Evolutionary conservation across 2,329 filamentous ascomycete genomes (phyloP).

Genomic region (Mariannaea sp.): DNA sequence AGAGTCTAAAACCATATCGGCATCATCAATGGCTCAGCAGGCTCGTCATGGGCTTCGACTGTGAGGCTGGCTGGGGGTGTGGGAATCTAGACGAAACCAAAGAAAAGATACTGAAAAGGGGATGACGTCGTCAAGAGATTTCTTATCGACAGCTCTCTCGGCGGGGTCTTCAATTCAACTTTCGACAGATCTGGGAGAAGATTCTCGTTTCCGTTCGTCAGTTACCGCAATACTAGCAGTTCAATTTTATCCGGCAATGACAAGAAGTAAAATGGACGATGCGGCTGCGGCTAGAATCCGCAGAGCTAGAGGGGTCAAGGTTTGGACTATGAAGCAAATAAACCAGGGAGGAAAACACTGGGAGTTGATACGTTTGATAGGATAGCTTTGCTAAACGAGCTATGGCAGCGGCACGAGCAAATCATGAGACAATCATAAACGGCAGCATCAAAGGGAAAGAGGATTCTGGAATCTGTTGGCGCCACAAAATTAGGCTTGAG

Average conservation of each 20-base stretch:
- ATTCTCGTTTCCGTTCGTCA: background rate
- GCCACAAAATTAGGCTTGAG: conserved; percentile 3
- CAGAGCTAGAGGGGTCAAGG: conserved; percentile 48
- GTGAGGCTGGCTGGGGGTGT: conserved; percentile 17
- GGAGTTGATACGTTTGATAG: conserved; percentile 32
- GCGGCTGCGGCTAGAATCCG: conserved; percentile 49
- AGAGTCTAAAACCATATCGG: background rate
- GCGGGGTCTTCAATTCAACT: background rate
- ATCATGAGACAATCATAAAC: conserved; percentile 32
- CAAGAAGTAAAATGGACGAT: conserved; percentile 48
- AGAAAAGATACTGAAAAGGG: conserved; percentile 2
- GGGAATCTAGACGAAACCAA: conserved; percentile 9
- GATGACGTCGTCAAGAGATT: background rate
- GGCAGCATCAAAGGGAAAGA: conserved; percentile 3
- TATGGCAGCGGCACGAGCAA: conserved; percentile 42
- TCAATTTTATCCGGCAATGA: conserved; percentile 7
- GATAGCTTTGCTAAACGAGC: conserved; percentile 45
- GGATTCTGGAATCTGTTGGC: background rate
- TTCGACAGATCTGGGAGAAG: background rate
- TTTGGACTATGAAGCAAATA: conserved; percentile 27
- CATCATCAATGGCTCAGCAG: conserved; percentile 1
- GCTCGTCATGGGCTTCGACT: conserved; percentile 10
- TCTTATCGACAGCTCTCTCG: background rate
- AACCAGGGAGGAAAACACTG: background rate
- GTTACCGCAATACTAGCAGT: background rate